Percentiles rank a stretch among this genome's conserved stretches.
phyloP scores from a whole-genome alignment of 1,284 basidiomycete genomes.

The Ganoderma boninense region DNA sequence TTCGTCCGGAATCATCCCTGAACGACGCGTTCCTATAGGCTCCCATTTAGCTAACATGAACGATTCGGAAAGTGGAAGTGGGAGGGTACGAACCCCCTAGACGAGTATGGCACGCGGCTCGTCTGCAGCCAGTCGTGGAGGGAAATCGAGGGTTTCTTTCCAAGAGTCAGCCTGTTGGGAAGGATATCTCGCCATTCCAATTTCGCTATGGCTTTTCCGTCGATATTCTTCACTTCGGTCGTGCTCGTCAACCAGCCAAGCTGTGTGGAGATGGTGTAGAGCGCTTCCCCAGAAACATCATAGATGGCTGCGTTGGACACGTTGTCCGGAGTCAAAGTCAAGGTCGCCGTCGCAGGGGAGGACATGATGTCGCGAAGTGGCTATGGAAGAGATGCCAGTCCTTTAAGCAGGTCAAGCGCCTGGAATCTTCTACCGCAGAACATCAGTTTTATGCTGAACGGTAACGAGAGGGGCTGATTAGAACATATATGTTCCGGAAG shows the following conservation, averaged over 20 bases:
- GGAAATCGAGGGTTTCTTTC: background rate
- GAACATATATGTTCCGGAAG: background rate
- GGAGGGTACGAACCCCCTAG: background rate
- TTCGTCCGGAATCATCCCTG: constrained; percentile 43
- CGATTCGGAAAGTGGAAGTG: no score
- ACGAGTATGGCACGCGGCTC: background rate
- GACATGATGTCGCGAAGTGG: background rate
- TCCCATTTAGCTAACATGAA: background rate
- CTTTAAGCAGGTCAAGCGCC: background rate
- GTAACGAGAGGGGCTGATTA: background rate
- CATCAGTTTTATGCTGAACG: background rate
- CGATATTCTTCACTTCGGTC: background rate
- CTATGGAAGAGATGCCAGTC: background rate
- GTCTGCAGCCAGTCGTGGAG: background rate
- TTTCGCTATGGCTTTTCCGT: background rate
- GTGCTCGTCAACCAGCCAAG: background rate
- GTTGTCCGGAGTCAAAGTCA: constrained; percentile 50
- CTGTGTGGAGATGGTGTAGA: constrained; percentile 1
- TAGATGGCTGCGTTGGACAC: constrained; percentile 51
- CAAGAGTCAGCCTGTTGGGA: background rate
- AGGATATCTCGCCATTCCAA: constrained; percentile 43
- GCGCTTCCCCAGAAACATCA: constrained; percentile 25
- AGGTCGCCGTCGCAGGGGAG: constrained; percentile 19
- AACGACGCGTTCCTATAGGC: constrained; percentile 22
- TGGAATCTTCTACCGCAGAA: background rate